Base-by-base conservation (phyloP, 176 grass and related monocot species). In the Bromus sterilis region DNA sequence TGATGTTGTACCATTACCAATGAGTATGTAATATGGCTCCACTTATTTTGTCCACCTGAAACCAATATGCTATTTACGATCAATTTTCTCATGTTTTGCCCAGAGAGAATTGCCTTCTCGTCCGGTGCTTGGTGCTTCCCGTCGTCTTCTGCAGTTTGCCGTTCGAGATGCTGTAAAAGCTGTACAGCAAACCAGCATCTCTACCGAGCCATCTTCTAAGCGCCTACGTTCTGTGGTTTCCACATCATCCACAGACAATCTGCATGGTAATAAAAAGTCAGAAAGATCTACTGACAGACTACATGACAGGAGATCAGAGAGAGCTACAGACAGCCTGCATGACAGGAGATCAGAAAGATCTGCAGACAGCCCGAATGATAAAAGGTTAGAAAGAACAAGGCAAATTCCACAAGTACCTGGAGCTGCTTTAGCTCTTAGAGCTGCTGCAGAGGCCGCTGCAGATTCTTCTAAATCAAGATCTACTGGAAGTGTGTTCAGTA, bases 121-220 rank as follows among this genome's bases (percentile, higher is more conserved):
- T 62, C 75, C 82, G 7, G 76, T 67, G 28, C 60, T 97, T 86
- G 89, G 84, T 80, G 94, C 92, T 66, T 89, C 94, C 14, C 80
- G 81, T 16, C 87, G 94, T 44, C 94, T 97, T 90, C 89, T 97
- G 43, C 91, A 97, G 53, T 97, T 94, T 30, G 91, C 91, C 71
- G 91, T 97, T 88, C 89, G 89, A 76, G 94, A 97, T 97, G 91
- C 87, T 87, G 91, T 97, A 62, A 94, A 92, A 87, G 87, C 85
- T 76, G 87, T 94, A 72, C 89, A 92, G 64, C 89, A 89, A 68
- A 75, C 80, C 35, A 90, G 53, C 15, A 79, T n/a, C 40, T 75
- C 67, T 77, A 71, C 20, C 36, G 91, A 94, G 73, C 83, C 88
- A 90, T 82, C 86, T 83, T 85, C 85, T 30, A 98, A 98, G 82